These are phyloP conservation scores for Dothistroma pini DNA, from an alignment of 2,329 filamentous ascomycete genomes.

Conservation along the genomic window DNA sequence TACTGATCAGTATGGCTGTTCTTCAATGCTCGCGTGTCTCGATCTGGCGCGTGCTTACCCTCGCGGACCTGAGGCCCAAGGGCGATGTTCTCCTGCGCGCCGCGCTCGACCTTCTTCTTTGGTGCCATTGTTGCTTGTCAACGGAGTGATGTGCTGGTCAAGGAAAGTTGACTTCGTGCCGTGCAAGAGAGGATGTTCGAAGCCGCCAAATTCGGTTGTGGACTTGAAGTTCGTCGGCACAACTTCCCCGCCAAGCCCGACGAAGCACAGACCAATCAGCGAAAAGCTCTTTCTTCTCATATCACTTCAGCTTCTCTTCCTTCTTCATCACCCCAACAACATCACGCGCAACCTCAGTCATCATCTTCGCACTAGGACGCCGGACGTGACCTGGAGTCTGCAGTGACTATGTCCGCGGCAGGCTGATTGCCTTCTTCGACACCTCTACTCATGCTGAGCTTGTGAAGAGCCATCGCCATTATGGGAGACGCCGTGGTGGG, in stretches of 20 bases:
- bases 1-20: constrained; percentile 21
- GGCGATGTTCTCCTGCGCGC: constrained; percentile 93
- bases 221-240: constrained; percentile 7
- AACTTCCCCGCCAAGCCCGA: constrained; percentile 17
- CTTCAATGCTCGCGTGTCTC: constrained; percentile 9
- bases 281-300: not conserved
- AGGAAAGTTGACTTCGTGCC: constrained; percentile 12
- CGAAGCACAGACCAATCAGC: not conserved
- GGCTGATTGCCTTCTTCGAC: constrained; percentile 11
- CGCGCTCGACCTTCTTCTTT: constrained; percentile 80
- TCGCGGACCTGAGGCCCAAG: constrained; percentile 95
- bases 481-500: constrained; percentile 75
- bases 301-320: constrained; percentile 6
- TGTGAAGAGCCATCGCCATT: constrained; percentile 27
- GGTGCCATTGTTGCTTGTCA: constrained; percentile 73
- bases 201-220: constrained; percentile 6
- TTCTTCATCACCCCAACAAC: not conserved
- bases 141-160: constrained; percentile 21
- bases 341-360: constrained; percentile 1
- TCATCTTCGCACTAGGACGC: not conserved
- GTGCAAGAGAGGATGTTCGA: constrained; percentile 12
- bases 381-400: not conserved
- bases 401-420: constrained; percentile 7
- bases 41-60: constrained; percentile 56
- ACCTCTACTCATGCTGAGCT: constrained; percentile 7